Evolutionary conservation across 2,329 filamentous ascomycete genomes (phyloP).

Genomic region (Colletotrichum higginsianum): DNA sequence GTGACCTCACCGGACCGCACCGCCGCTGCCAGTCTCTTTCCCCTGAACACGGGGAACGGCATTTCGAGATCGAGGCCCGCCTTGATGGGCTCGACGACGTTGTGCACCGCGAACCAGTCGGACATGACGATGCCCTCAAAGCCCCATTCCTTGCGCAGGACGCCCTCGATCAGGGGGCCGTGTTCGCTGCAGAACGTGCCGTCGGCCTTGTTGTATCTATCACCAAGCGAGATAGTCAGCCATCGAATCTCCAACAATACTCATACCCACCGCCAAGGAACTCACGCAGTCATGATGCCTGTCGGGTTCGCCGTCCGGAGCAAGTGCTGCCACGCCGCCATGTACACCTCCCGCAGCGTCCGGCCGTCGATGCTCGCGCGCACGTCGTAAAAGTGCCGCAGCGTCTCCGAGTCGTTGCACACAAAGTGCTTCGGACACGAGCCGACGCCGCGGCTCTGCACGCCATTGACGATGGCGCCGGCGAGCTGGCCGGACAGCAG

Average conservation of each 20-base stretch:
- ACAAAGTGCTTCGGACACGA: conserved; percentile 59
- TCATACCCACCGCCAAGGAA: fast-evolving
- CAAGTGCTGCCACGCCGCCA: conserved; percentile 44
- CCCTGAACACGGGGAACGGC: conserved; percentile 46
- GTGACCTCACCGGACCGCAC: conserved; percentile 38
- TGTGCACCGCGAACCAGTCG: conserved; percentile 54
- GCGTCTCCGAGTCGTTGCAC: conserved; percentile 53
- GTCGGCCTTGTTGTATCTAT: conserved; percentile 49
- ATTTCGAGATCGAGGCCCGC: conserved; percentile 54
- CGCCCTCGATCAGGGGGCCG: conserved; percentile 42
- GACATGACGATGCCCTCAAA: conserved; percentile 54
- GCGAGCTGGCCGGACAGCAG: conserved; percentile 58
- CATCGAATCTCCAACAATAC: too few relatives aligned
- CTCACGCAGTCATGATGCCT: conserved; percentile 44
- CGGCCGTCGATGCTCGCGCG: conserved; percentile 26
- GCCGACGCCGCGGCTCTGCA: conserved; percentile 54
- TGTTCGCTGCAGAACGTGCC: conserved; percentile 47
- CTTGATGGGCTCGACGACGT: conserved; percentile 49
- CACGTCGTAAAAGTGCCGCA: conserved; percentile 44
- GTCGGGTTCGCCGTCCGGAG: conserved; percentile 38
- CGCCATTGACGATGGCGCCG: conserved; percentile 56
- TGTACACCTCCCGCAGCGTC: conserved; percentile 43
- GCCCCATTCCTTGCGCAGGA: conserved; percentile 52
- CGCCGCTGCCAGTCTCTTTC: conserved; percentile 42
- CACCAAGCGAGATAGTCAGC: conserved; percentile 2